phyloP scores from a whole-genome alignment of 2,329 filamentous ascomycete species.

The Trichoderma polysporum region DNA sequence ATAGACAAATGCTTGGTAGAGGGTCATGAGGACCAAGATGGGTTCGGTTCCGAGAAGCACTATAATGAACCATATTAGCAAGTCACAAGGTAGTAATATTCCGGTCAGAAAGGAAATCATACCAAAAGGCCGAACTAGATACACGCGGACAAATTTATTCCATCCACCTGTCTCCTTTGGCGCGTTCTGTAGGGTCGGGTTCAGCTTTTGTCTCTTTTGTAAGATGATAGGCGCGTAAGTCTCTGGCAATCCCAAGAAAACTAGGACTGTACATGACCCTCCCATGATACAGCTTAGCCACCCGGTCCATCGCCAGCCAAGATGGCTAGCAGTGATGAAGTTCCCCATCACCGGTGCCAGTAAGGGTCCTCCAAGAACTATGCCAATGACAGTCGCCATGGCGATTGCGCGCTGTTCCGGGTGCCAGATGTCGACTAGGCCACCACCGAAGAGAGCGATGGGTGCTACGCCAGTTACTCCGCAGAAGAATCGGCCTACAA shows the following conservation, averaged over 20 bases:
- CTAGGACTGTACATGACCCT: constrained; percentile 4
- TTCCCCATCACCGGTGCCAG: constrained; percentile 16
- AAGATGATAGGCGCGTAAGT: constrained; percentile 4
- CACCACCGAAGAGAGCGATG: constrained; percentile 16
- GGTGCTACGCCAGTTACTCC: constrained; percentile 7
- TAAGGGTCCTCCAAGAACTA: constrained; percentile 11
- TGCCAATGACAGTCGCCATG: constrained; percentile 14
- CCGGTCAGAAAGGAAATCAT: not conserved
- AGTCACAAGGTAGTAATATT: too few species aligned
- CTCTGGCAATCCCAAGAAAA: constrained; percentile 7
- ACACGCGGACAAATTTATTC: not conserved
- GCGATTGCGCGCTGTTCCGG: constrained; percentile 16
- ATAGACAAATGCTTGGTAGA: constrained; percentile 52
- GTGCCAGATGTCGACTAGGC: constrained; percentile 15
- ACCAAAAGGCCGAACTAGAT: constrained; percentile 15
- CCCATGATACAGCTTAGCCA: constrained; percentile 19
- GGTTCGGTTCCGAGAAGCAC: constrained; percentile 12
- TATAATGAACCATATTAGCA: not conserved
- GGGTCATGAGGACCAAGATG: constrained; percentile 15
- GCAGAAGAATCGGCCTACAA: constrained; percentile 12
- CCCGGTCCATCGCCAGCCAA: constrained; percentile 14
- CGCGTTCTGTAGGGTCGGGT: not conserved
- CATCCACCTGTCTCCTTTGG: not conserved
- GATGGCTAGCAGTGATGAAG: constrained; percentile 13
- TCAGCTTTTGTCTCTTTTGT: not conserved